Conservation (phyloP, 2,329 filamentous ascomycete genomes). For the Arachnopeziza araneosa region DNA sequence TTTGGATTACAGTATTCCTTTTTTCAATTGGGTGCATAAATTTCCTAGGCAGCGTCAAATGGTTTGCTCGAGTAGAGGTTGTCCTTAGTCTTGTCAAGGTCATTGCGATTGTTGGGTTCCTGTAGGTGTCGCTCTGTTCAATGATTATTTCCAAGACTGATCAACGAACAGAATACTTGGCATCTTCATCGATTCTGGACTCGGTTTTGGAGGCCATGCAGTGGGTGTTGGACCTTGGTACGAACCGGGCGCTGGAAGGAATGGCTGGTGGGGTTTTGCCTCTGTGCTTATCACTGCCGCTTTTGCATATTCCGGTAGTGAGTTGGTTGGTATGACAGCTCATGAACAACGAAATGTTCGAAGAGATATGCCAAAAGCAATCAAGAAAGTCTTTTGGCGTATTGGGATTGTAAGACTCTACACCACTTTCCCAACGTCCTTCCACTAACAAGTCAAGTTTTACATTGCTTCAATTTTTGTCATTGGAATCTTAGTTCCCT, state of each 20-base stretch:
- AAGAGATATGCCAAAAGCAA: conserved; percentile 43
- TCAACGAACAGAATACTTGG: conserved; percentile 63
- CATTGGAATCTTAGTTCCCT: conserved; percentile 44
- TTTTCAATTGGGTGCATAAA: conserved; percentile 73
- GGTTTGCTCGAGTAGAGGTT: conserved; percentile 86
- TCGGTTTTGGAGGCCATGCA: conserved; percentile 66
- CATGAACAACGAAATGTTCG: conserved; percentile 46
- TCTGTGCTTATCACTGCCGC: conserved; percentile 47
- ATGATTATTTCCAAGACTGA: conserved; percentile 12
- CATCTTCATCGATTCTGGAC: conserved; percentile 79
- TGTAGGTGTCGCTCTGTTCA: conserved; percentile 48
- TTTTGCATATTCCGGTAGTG: conserved; percentile 47
- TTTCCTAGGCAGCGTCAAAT: conserved; percentile 72
- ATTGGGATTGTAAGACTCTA: conserved; percentile 33
- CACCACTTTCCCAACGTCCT: background rate
- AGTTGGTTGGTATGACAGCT: conserved; percentile 47
- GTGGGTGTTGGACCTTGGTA: conserved; percentile 76
- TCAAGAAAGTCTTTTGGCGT: conserved; percentile 51
- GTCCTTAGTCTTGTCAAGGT: conserved; percentile 82
- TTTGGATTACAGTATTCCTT: conserved; percentile 81
- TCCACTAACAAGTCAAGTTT: conserved; percentile 28
- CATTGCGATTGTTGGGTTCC: conserved; percentile 85
- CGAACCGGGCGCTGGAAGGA: conserved; percentile 52
- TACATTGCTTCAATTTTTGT: conserved; percentile 48
- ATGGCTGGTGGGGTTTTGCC: conserved; percentile 46